Evolutionary conservation across 192 early-diverging fungal species (phyloP).

Genomic region (Cetraspora pellucida): DNA sequence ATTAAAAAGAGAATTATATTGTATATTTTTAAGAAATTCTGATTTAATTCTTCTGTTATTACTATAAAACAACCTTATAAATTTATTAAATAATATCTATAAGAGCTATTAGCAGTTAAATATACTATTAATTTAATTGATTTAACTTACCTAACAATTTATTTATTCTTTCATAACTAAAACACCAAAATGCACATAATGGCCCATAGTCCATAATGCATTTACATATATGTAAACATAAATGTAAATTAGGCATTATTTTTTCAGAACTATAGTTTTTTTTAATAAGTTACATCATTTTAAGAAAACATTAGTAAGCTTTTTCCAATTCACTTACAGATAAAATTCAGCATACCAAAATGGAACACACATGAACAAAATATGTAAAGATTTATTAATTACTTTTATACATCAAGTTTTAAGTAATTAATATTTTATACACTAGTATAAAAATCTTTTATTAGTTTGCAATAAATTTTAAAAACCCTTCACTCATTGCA

Average conservation of each 20-base stretch:
- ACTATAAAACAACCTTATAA: no score
- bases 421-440: not conserved
- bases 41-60: not conserved
- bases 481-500: not conserved
- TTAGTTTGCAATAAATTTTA: not conserved
- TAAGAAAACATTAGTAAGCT: no score
- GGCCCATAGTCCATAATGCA: not conserved
- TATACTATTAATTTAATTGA: not conserved
- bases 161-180: not conserved
- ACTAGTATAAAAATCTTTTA: not conserved
- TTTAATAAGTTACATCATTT: not conserved
- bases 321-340: not conserved
- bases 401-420: not conserved
- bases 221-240: constrained; percentile 6
- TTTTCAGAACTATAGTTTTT: not conserved
- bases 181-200: not conserved
- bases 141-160: not conserved
- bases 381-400: not conserved
- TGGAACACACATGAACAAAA: not conserved
- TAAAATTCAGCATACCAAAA: not conserved
- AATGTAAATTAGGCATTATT: not conserved
- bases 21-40: not conserved
- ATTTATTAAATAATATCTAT: no score
- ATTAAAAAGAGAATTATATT: not conserved
- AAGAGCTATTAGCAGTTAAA: no score